Percentiles rank a stretch among this genome's conserved stretches.
phyloP scores from a whole-genome alignment of 495 filamentous ascomycete species.

The Immersiella caudata region DNA sequence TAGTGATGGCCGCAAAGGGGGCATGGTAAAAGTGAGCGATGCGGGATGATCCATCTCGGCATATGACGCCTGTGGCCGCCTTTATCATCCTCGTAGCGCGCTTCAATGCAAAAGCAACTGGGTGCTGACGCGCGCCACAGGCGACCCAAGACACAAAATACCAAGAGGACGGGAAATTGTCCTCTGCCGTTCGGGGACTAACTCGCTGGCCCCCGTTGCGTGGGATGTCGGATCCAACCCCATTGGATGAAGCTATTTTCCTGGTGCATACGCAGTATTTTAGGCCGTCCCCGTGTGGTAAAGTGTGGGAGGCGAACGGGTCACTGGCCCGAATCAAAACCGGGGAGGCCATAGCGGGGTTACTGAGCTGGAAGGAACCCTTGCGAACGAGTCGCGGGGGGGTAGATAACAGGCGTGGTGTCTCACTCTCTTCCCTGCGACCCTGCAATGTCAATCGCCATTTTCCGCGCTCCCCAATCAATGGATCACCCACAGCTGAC shows the following conservation, averaged over 20 bases:
- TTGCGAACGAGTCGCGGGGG: not conserved
- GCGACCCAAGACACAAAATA: not conserved
- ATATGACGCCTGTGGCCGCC: not conserved
- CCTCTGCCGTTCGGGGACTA: not conserved
- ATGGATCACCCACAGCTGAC: conserved; percentile 9
- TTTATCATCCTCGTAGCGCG: not conserved
- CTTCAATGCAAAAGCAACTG: not conserved
- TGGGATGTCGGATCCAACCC: not conserved
- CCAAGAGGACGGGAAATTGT: not conserved
- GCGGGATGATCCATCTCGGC: not conserved
- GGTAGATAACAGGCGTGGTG: not conserved
- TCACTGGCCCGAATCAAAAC: not conserved
- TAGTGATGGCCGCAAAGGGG: not conserved
- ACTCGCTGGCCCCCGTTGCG: not conserved
- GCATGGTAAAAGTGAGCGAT: not conserved
- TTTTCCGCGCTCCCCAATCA: not conserved
- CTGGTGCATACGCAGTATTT: not conserved
- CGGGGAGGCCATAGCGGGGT: not conserved
- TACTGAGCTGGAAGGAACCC: not conserved
- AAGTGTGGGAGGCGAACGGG: not conserved
- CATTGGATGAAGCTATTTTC: not conserved
- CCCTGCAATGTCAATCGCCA: not conserved
- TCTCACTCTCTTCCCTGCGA: not conserved
- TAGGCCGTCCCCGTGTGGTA: not conserved
- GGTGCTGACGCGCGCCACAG: not conserved